Conservation (phyloP, 2,329 filamentous ascomycete species). For the Aspergillus terreus region DNA sequence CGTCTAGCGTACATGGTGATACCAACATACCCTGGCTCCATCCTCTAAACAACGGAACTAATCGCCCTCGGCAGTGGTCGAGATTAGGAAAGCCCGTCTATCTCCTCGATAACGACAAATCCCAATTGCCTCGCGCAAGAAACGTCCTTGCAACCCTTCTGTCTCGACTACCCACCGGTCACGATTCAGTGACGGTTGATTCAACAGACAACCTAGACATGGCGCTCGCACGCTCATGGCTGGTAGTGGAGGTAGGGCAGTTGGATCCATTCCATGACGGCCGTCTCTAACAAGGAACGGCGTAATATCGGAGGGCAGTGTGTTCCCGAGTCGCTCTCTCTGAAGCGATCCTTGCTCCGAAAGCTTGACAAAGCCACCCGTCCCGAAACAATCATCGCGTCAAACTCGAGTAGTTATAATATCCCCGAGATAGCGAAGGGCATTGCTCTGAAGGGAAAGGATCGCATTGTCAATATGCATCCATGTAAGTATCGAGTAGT, state of each 20-base stretch:
- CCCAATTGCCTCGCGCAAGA: background rate
- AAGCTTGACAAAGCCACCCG: slow-evolving; percentile 39
- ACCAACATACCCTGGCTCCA: background rate
- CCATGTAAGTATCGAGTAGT: slow-evolving; percentile 33
- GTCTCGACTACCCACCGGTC: background rate
- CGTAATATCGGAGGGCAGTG: slow-evolving; percentile 29
- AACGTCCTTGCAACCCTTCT: background rate
- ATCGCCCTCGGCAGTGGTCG: background rate
- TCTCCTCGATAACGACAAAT: background rate
- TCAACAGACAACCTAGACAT: background rate
- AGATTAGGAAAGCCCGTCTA: background rate
- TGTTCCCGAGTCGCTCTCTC: slow-evolving; percentile 40
- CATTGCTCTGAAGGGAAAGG: slow-evolving; percentile 30
- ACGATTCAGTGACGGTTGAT: background rate
- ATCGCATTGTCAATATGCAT: slow-evolving; percentile 43
- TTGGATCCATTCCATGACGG: too few species aligned
- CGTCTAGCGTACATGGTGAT: background rate
- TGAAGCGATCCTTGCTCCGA: slow-evolving; percentile 40
- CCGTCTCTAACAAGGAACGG: too few species aligned
- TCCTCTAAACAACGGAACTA: background rate
- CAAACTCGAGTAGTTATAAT: slow-evolving; percentile 48
- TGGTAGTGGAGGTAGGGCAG: background rate
- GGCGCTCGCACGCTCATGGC: background rate
- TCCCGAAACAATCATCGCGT: slow-evolving; percentile 40
- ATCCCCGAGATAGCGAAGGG: slow-evolving; percentile 42